These are phyloP conservation scores for Pleurotus pulmonarius DNA, from an alignment of 768 basidiomycete species.

Conservation along the genomic window DNA sequence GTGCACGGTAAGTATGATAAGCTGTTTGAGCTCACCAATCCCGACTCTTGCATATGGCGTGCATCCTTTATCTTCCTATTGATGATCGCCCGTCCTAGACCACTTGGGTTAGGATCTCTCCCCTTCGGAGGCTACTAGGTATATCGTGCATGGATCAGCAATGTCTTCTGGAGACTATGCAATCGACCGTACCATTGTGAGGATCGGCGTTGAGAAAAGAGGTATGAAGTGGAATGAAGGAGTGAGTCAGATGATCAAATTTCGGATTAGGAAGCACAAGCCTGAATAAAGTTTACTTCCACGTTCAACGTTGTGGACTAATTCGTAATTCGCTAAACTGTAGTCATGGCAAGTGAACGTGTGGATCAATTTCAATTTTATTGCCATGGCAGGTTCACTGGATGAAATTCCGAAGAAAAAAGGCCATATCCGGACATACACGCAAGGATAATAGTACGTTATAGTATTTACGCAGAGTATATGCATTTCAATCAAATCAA, in stretches of 20 bases:
- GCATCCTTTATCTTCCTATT: conserved; percentile 86
- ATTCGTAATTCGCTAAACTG: not conserved
- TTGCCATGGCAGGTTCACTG: too few relatives aligned
- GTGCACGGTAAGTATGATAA: too few relatives aligned
- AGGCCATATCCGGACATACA: too few relatives aligned
- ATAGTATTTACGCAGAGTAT: too few relatives aligned
- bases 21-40: conserved; percentile 47
- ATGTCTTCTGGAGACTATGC: not conserved
- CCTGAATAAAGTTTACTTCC: not conserved
- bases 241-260: too few relatives aligned
- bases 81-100: conserved; percentile 93
- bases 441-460: too few relatives aligned
- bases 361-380: too few relatives aligned
- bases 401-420: too few relatives aligned
- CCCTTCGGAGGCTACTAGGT: conserved; percentile 50
- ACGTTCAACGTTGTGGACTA: not conserved
- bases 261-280: too few relatives aligned
- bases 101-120: conserved; percentile 66
- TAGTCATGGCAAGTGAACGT: too few relatives aligned
- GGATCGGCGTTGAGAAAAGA: too few relatives aligned
- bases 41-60: conserved; percentile 53
- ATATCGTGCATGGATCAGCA: not conserved
- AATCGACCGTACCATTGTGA: not conserved
- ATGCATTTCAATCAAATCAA: not conserved
- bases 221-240: too few relatives aligned